Evolutionary conservation across 139 green algal genomes (phyloP).

Genomic region (Chara braunii): DNA sequence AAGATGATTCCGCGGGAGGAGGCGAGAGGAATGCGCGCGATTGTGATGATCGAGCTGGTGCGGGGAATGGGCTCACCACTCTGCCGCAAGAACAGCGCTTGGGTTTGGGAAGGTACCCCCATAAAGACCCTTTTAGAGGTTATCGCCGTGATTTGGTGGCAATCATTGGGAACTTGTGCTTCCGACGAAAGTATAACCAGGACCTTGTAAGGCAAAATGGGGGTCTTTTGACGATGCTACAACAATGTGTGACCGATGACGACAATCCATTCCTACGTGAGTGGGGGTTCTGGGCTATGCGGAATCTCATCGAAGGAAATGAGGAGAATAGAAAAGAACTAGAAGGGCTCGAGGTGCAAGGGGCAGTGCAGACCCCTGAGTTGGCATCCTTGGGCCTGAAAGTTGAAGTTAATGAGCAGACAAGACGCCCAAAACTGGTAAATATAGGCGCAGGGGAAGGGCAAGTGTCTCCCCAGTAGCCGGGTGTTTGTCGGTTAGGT

Average conservation of each 20-base stretch:
- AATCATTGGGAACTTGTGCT: constrained; percentile 21
- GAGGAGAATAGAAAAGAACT: constrained; percentile 42
- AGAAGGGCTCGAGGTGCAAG: constrained; percentile 34
- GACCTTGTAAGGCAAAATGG: constrained; percentile 9
- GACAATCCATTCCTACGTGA: constrained; percentile 54
- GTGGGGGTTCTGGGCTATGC: constrained; percentile 80
- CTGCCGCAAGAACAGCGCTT: no score
- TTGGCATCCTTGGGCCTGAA: constrained; percentile 51
- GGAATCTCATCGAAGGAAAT: constrained; percentile 75
- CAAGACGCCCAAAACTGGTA: constrained; percentile 52
- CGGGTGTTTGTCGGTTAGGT: no score
- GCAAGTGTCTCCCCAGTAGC: no score
- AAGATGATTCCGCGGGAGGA: no score
- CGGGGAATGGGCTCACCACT: no score
- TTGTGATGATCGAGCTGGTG: no score
- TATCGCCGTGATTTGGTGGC: constrained; percentile 36
- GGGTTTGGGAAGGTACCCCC: no score
- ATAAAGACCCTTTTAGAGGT: no score
- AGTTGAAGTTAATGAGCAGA: constrained; percentile 60
- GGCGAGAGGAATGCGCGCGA: no score
- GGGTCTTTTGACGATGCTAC: constrained; percentile 17
- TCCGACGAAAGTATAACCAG: constrained; percentile 5
- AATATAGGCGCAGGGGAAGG: neutral
- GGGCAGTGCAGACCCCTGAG: constrained; percentile 52
- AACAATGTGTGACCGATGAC: constrained; percentile 41